Evolutionary conservation across 2,329 filamentous ascomycete genomes (phyloP).

Genomic region (Colletotrichum aenigma): DNA sequence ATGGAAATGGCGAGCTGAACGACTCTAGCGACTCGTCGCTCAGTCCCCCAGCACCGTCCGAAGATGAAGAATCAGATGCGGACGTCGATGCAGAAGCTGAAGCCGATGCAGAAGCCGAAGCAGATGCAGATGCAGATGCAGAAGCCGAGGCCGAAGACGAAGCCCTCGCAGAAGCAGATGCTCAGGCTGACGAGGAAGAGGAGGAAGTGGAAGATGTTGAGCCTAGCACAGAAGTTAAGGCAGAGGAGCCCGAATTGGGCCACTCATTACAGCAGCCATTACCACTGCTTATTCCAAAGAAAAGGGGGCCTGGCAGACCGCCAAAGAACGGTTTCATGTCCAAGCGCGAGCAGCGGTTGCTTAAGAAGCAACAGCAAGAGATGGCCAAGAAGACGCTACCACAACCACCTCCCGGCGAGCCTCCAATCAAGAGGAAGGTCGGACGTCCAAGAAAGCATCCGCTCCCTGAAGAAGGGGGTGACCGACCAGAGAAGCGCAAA

Average conservation of each 20-base stretch:
- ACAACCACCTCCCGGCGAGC: conserved; percentile 50
- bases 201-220: conserved; percentile 18
- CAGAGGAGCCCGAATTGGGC: conserved; percentile 35
- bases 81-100: conserved; percentile 25
- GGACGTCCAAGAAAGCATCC: conserved; percentile 70
- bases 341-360: conserved; percentile 71
- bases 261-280: conserved; percentile 43
- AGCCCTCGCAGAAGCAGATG: conserved; percentile 30
- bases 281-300: conserved; percentile 50
- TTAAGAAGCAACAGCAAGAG: conserved; percentile 63
- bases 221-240: conserved; percentile 24
- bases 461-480: conserved; percentile 57
- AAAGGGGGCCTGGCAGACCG: conserved; percentile 78
- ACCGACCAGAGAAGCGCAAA: conserved; percentile 66
- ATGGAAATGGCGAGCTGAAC: conserved; percentile 59
- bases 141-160: conserved; percentile 23
- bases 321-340: conserved; percentile 87
- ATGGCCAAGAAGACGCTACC: conserved; percentile 56
- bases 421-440: conserved; percentile 66
- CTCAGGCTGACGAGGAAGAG: conserved; percentile 25
- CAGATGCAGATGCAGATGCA: conserved; percentile 22
- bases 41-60: conserved; percentile 44
- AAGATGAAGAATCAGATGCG: conserved; percentile 34
- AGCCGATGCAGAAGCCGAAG: conserved; percentile 18
- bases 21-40: conserved; percentile 59